Evolutionary conservation across 805 yeast genomes (phyloP).

Genomic region (Phaffomyces thermotolerans): DNA sequence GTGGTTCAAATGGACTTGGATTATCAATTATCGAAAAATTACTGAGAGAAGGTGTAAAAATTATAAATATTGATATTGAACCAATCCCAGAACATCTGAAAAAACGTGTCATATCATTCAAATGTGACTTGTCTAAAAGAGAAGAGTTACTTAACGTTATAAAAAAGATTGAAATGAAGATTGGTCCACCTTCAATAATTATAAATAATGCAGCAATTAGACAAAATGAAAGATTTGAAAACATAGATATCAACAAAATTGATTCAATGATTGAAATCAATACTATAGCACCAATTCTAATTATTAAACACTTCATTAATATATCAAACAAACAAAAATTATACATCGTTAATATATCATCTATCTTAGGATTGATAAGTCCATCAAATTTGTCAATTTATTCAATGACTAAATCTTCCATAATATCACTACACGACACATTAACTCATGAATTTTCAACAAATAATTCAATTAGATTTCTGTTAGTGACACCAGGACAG

Average conservation of each 20-base stretch:
- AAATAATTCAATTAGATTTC: slow-evolving; percentile 50
- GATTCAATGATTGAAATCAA: slow-evolving; percentile 56
- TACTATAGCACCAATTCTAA: slow-evolving; percentile 53
- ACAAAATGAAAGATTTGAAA: slow-evolving; percentile 41
- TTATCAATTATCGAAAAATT: slow-evolving; percentile 20
- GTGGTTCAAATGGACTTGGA: slow-evolving; percentile 35
- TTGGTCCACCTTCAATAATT: slow-evolving; percentile 55
- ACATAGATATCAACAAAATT: slow-evolving; percentile 46
- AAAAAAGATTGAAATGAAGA: slow-evolving; percentile 30
- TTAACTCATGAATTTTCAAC: slow-evolving; percentile 58
- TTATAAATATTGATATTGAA: slow-evolving; percentile 24
- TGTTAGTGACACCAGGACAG: slow-evolving; percentile 82
- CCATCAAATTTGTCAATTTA: slow-evolving; percentile 74
- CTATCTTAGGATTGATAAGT: slow-evolving; percentile 70
- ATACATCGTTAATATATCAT: slow-evolving; percentile 69
- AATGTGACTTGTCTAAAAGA: slow-evolving; percentile 61
- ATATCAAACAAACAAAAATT: slow-evolving; percentile 41
- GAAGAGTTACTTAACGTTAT: slow-evolving; percentile 35
- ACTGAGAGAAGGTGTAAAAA: slow-evolving; percentile 10
- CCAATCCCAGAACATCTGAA: slow-evolving; percentile 10
- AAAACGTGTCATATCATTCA: slow-evolving; percentile 34
- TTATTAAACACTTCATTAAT: slow-evolving; percentile 62
- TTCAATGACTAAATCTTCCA: slow-evolving; percentile 82
- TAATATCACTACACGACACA: slow-evolving; percentile 78
- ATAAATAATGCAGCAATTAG: slow-evolving; percentile 83